These are phyloP conservation scores for Brettanomyces custersianus DNA, from an alignment of 805 yeast genomes.

Conservation along the genomic window DNA sequence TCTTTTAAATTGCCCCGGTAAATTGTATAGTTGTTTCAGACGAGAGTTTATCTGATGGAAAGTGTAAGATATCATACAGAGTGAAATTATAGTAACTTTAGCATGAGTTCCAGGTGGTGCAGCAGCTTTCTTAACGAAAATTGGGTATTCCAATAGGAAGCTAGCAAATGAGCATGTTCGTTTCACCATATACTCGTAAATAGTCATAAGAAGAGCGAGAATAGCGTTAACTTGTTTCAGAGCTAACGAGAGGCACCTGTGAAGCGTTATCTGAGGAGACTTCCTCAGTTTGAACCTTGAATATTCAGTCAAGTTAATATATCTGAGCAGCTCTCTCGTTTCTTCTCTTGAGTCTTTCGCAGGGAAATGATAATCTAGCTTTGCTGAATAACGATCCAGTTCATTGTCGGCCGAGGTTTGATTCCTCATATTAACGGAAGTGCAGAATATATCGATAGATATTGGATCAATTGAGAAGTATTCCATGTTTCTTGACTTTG, in stretches of 20 bases:
- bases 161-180: conserved; percentile 6
- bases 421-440: conserved; percentile 9
- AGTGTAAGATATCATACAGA: conserved; percentile 21
- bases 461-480: conserved; percentile 73
- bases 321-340: conserved; percentile 19
- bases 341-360: conserved; percentile 8
- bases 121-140: conserved; percentile 1
- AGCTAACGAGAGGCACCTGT: too few relatives aligned
- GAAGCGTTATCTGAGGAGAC: too few relatives aligned
- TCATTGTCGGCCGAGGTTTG: conserved; percentile 10
- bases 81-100: conserved; percentile 4
- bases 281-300: conserved; percentile 18
- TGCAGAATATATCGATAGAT: conserved; percentile 43
- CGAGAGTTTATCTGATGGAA: conserved; percentile 76
- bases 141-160: conserved; percentile 10
- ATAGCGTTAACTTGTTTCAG: too few relatives aligned
- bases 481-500: conserved; percentile 61
- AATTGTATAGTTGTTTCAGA: conserved; percentile 62
- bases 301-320: conserved; percentile 23
- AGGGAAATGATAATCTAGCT: conserved; percentile 19
- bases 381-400: conserved; percentile 13
- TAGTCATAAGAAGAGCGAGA: too few relatives aligned
- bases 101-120: background rate
- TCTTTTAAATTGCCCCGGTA: conserved; percentile 71
- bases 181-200: conserved; percentile 5